These are phyloP conservation scores for Fusarium udum DNA, from an alignment of 2,329 filamentous ascomycete genomes.

Conservation along the genomic window DNA sequence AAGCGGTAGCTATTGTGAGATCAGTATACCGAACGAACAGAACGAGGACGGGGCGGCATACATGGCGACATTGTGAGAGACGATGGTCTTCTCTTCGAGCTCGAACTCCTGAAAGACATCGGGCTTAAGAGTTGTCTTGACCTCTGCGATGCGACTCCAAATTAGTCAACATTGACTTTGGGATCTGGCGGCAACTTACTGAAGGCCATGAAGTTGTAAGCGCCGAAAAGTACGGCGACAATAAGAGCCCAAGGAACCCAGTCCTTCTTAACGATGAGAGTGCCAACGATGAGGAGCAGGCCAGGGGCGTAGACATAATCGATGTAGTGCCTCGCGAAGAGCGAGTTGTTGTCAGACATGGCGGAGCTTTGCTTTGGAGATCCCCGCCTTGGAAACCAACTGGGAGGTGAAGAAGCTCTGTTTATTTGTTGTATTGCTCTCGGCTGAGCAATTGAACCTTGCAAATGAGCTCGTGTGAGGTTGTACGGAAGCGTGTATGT, in stretches of 20 bases:
- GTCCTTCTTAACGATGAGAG: conserved; percentile 80
- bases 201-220: conserved; percentile 75
- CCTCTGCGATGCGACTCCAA: conserved; percentile 63
- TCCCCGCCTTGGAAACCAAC: conserved; percentile 30
- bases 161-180: conserved; percentile 13
- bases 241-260: conserved; percentile 77
- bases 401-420: conserved; percentile 22
- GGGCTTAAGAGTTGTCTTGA: conserved; percentile 86
- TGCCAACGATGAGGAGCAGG: conserved; percentile 79
- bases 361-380: conserved; percentile 19
- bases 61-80: conserved; percentile 99
- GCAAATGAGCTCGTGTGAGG: not conserved
- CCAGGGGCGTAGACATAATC: conserved; percentile 86
- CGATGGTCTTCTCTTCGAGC: conserved; percentile 91
- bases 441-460: conserved; percentile 20
- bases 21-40: conserved; percentile 3
- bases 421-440: not conserved
- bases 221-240: conserved; percentile 72
- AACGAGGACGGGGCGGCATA: conserved; percentile 52
- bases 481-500: not conserved
- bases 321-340: conserved; percentile 70
- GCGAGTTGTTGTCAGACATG: conserved; percentile 44
- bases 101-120: conserved; percentile 90
- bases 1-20: conserved; percentile 80
- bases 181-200: conserved; percentile 62